Base-by-base conservation (phyloP, 2,329 filamentous ascomycete species). In the Harringtonia aguacate region DNA sequence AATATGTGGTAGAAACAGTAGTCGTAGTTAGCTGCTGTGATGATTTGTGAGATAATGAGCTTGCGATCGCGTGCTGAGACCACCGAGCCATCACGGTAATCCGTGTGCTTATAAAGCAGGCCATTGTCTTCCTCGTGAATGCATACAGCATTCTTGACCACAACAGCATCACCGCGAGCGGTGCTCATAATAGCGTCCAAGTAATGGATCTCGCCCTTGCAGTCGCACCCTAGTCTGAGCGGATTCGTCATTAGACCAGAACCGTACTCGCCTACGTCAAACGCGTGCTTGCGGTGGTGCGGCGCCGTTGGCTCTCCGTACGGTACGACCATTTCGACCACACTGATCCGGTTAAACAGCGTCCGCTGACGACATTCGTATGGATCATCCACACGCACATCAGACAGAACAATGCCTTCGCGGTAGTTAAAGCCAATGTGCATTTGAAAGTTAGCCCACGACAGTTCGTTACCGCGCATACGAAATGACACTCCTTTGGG, bases 21-120 rank as follows among this genome's bases (percentile, higher is more conserved):
- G 62, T 95, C 89, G 64, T 95, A 95, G 68, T 95, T 95, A 20
- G 89, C 89, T 0, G 88, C 89, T 0, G 89, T 95, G 66, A 95
- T 95, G 57, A 95, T 84, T 52, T 94, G 87, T 50, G 87, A 88
- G 52, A 95, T 74, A 58, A 95, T 73, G 46, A 95, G 75, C 60
- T 92, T 94, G 44, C 87, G 79, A 2, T 82, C 87, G 22, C 89
- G 81, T 0, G 88, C 94, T 3, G 94, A 84, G 8, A 90, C 86
- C 43, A 81, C 78, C 0, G 84, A 89, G 37, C 92, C 84, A 57
- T 95, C 88, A 30, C 89, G 77, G 75, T 94, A 95, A 63, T 95
- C 89, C 10, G 80, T 88, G 65, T 94, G 86, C 66, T 95, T 95
- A 75, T 94, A 95, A 1, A 95, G 70, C 46, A 95, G 92, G 7